These are phyloP conservation scores for Juncus effusus DNA, from an alignment of 176 grass and related monocot genomes.

Conservation along the genomic window DNA sequence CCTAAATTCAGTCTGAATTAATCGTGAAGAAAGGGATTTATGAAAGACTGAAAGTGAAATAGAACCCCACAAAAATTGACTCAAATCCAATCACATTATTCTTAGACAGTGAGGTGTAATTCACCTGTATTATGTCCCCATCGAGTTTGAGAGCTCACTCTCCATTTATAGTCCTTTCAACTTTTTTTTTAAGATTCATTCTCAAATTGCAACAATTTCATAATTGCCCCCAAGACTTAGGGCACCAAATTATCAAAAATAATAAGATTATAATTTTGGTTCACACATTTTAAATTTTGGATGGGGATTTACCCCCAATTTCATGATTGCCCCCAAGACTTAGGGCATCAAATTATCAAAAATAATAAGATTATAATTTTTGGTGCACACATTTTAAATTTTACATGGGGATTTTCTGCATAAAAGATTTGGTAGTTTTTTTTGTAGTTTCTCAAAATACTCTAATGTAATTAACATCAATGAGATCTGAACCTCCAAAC, in stretches of 20 bases:
- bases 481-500: not conserved
- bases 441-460: not conserved
- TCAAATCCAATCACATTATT: not conserved
- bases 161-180: not conserved
- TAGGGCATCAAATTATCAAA: conserved; percentile 12
- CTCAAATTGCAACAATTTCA: conserved; percentile 12
- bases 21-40: conserved; percentile 24
- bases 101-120: conserved; percentile 26
- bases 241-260: conserved; percentile 13
- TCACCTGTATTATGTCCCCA: conserved; percentile 20
- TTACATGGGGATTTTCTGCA: not conserved
- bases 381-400: not conserved
- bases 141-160: not conserved
- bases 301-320: not conserved
- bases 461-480: not conserved
- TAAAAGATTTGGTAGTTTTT: not conserved
- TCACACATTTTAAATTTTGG: not conserved
- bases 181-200: not conserved
- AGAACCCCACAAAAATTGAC: not conserved
- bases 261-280: not conserved
- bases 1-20: conserved; percentile 11
- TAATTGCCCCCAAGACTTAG: conserved; percentile 13
- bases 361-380: not conserved
- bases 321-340: conserved; percentile 21
- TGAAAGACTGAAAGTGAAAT: conserved; percentile 3